phyloP scores from a whole-genome alignment of 1,284 basidiomycete genomes.

The Malassezia obtusa region DNA sequence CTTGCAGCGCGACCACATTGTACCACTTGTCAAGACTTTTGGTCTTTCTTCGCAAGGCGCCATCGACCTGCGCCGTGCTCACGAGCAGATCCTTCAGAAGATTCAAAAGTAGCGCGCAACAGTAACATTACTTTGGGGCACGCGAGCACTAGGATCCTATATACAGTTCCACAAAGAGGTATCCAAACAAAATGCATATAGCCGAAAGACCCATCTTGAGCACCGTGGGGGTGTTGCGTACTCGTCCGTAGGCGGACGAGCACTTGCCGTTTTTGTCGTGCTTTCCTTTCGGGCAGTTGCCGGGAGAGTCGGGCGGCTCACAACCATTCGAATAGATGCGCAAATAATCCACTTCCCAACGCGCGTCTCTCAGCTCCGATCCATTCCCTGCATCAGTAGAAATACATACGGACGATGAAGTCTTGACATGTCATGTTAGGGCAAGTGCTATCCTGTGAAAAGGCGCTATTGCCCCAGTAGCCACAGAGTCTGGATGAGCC shows the following conservation, averaged over 20 bases:
- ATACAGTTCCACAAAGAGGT: background rate
- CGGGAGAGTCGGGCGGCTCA: background rate
- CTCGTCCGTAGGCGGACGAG: background rate
- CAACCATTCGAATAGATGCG: slow-evolving; percentile 22
- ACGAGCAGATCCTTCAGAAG: slow-evolving; percentile 8
- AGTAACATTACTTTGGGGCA: no score
- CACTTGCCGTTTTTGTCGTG: background rate
- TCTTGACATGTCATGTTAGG: slow-evolving; percentile 22
- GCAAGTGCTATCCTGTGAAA: slow-evolving; percentile 16
- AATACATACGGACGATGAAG: background rate
- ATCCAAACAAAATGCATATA: background rate
- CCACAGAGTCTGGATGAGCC: slow-evolving; percentile 3
- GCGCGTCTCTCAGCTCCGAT: slow-evolving; percentile 21
- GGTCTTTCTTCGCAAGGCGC: slow-evolving; percentile 15
- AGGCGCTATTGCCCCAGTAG: slow-evolving; percentile 4
- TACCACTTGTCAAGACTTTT: slow-evolving; percentile 5
- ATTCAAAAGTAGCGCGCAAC: slow-evolving; percentile 3
- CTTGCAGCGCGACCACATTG: slow-evolving; percentile 4
- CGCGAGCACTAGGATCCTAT: background rate
- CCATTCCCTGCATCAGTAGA: slow-evolving; percentile 20
- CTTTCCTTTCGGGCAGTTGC: background rate
- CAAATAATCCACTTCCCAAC: slow-evolving; percentile 38
- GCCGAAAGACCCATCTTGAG: no score
- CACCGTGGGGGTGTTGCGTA: no score
- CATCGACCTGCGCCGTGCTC: slow-evolving; percentile 20